A percentile compares a stretch with the other conserved stretches of the same genome.
Conservation (phyloP, 2,329 filamentous ascomycete genomes). For the Alternaria sp. region DNA sequence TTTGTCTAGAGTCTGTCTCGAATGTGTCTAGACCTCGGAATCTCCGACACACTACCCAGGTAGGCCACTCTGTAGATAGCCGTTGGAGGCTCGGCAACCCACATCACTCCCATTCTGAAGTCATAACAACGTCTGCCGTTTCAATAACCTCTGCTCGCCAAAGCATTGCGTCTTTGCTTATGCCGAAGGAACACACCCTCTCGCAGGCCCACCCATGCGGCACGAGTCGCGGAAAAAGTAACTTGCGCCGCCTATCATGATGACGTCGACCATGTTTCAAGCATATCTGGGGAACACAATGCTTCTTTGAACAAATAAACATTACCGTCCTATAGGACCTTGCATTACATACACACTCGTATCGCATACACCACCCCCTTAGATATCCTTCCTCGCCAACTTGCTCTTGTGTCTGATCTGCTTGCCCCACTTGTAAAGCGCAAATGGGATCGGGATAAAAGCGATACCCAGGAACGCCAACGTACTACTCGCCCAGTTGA, state of each 20-base stretch:
- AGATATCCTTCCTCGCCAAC: constrained; percentile 54
- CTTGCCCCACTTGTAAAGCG: constrained; percentile 54
- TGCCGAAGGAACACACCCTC: not conserved
- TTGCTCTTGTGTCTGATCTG: constrained; percentile 53
- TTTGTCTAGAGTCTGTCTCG: not conserved
- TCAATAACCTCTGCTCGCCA: not conserved
- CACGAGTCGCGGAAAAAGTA: not conserved
- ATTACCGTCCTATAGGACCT: not conserved
- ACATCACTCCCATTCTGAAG: not conserved
- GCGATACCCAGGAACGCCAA: constrained; percentile 54
- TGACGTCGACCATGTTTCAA: constrained; percentile 5
- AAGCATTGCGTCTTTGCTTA: not conserved
- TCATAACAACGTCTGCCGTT: not conserved
- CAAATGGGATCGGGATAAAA: constrained; percentile 58
- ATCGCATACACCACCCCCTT: not conserved
- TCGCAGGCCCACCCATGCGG: not conserved
- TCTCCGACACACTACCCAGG: not conserved
- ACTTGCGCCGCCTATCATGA: not conserved
- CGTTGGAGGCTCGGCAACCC: not conserved
- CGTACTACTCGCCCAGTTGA: constrained; percentile 53
- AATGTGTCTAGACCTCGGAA: not conserved
- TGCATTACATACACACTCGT: not conserved
- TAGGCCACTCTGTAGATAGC: not conserved
- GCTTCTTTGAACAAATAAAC: not conserved
- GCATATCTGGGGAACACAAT: not conserved